Evolutionary conservation across 2,329 filamentous ascomycete genomes (phyloP), one percentile per base, ranked within the genome.

Genomic region (Clathrospora elynae): DNA sequence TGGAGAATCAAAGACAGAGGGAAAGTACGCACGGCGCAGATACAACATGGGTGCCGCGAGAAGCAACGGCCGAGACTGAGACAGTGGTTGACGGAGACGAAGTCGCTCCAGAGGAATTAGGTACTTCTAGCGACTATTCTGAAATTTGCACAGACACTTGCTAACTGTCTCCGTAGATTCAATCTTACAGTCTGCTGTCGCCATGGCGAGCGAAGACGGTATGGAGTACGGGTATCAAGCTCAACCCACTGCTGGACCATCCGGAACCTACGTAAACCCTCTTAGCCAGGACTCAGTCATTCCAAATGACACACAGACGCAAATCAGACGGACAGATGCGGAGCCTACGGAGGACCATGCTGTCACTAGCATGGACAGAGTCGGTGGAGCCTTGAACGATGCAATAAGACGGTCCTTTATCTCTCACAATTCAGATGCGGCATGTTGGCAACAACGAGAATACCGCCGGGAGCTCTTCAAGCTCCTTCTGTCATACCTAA

Each of bases 251-350:
- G 44, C 45, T 13, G 51, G 48, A 6, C 48, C 51, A n/a, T 51
- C 38, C 6, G 51, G 48, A n/a, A 49, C 45, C 22, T 42, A 51
- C 8, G 32, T 14, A 14, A 35, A 47, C 7, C 34, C 39, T 13
- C 26, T 23, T 9, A 37, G 38, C 26, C 45, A 42, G 16, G 48
- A 54, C 16, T 52, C 48, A 0, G 48, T 49, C 19, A 47, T 51
- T 6, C 34, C 48, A 12, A 22, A 13, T 10, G 42, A 39, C 5
- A 37, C 40, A 13, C 47, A 45, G 28, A 13, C 28, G 5, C 29
- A 24, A 13, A 33, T 10, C 16, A 29, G 4, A 14, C 3, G 12
- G 12, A 1, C 25, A 10, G 7, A 14, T 1, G 10, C 14, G 14
- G 30, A 35, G 16, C 24, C 10, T 10, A 14, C 20, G 12, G 20